phyloP scores from a whole-genome alignment of 176 grass and related monocot genomes.

The Elaeis guineensis region DNA sequence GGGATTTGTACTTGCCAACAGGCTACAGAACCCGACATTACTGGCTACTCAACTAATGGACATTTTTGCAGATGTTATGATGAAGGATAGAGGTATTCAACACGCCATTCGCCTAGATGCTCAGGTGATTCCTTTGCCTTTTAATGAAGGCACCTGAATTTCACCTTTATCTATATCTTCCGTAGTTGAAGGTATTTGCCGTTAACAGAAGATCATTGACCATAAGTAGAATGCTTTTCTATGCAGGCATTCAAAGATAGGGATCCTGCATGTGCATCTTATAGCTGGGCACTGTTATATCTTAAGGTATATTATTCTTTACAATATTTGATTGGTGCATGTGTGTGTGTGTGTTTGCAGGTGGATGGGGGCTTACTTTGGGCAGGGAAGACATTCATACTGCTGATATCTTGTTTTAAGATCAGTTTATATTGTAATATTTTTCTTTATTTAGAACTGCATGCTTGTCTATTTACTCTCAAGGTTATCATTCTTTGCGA shows the following conservation, averaged over 20 bases:
- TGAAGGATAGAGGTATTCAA: constrained; percentile 64
- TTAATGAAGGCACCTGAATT: constrained; percentile 6
- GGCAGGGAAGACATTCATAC: no score
- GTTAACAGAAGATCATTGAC: no score
- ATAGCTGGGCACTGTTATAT: constrained; percentile 94
- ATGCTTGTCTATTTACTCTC: constrained; percentile 12
- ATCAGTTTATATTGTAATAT: no score
- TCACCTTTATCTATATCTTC: background rate
- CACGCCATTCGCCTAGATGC: constrained; percentile 91
- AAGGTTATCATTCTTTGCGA: constrained; percentile 95
- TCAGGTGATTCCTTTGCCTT: constrained; percentile 41
- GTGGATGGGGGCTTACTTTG: no score
- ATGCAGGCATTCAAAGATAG: constrained; percentile 85
- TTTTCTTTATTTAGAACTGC: no score
- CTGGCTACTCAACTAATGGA: constrained; percentile 92
- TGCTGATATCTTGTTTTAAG: no score
- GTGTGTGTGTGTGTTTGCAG: no score
- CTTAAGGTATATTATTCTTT: constrained; percentile 50
- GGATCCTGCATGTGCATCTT: constrained; percentile 91
- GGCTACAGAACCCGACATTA: constrained; percentile 84
- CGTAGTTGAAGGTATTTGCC: background rate
- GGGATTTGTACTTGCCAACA: constrained; percentile 85
- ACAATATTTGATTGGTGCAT: no score
- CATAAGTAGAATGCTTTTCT: constrained; percentile 11
- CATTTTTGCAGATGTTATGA: constrained; percentile 90